A percentile compares a stretch with the other conserved stretches of the same genome.
phyloP scores from a whole-genome alignment of 2,329 filamentous ascomycete genomes.

The Colletotrichum sp. region DNA sequence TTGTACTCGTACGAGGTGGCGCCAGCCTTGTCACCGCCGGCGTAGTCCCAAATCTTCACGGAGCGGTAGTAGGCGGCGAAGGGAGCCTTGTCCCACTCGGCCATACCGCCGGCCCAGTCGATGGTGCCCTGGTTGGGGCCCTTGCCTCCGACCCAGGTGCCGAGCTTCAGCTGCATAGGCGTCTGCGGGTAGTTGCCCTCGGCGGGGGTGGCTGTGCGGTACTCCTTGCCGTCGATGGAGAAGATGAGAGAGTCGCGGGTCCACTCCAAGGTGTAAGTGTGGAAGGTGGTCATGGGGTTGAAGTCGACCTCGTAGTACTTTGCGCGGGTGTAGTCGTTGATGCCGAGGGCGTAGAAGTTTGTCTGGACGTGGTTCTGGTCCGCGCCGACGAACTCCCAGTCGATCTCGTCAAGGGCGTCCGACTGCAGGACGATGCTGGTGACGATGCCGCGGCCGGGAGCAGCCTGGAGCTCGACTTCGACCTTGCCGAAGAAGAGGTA shows the following conservation, averaged over 20 bases:
- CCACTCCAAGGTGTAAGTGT: conserved; percentile 76
- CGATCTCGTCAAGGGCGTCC: conserved; percentile 58
- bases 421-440: conserved; percentile 55
- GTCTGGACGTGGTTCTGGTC: conserved; percentile 42
- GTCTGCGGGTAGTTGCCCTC: conserved; percentile 71
- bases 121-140: conserved; percentile 61
- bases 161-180: conserved; percentile 70
- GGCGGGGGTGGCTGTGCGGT: conserved; percentile 53
- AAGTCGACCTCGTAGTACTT: conserved; percentile 50
- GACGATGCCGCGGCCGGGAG: conserved; percentile 53
- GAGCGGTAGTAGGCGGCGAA: conserved; percentile 29
- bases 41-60: conserved; percentile 33
- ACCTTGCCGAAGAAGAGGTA: conserved; percentile 61
- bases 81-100: conserved; percentile 32
- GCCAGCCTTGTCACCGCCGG: conserved; percentile 28
- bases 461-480: conserved; percentile 49
- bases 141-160: conserved; percentile 59
- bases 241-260: conserved; percentile 62
- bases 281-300: conserved; percentile 46
- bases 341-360: conserved; percentile 61
- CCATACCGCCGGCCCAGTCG: conserved; percentile 68
- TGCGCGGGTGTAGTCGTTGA: conserved; percentile 59
- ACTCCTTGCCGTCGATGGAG: conserved; percentile 57
- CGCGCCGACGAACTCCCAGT: conserved; percentile 49
- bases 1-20: conserved; percentile 32